Evolutionary conservation across 768 basidiomycete genomes (phyloP), one percentile per base, ranked within the genome.

Genomic region (Chalciporus piperatus): DNA sequence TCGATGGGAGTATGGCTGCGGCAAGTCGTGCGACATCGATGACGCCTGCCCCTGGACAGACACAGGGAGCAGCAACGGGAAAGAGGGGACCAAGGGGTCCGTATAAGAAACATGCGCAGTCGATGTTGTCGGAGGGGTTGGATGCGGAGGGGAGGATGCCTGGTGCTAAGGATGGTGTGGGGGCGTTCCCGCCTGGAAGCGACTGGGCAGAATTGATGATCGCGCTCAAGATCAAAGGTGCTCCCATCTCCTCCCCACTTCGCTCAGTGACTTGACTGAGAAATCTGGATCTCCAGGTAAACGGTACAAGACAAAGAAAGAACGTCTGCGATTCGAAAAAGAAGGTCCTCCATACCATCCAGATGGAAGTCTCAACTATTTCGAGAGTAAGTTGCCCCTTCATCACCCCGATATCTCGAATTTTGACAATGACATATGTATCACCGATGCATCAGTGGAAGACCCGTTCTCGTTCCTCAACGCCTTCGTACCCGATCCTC

Each of bases 341-440:
- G 82, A 84, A 53, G 89, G 89, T 0, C 86, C 85, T 16, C 89
- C 89, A 1, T 75, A 77, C 20, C 73, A 74, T 6, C 63, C 79
- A n/a, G 89, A 92, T 61, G 89, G 89, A n/a, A 90, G 89, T 65
- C 70, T 91, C 28, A 83, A 89, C 67, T 89, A 89, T 58, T 58
- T 76, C 22, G 81, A 88, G 66, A 81, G 87, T 89, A 61, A 38
- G 82, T 71, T 2, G 25, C 14, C 42, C 27, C 22, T 2, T 45
- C 42, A 41, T 40, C n/a, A 30, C 16, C 40, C n/a, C n/a, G 12
- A 35, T 37, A 33, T 33, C n/a, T 20, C 4, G 20, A 28, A 47
- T 41, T 38, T n/a, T 17, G 20, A 48, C 25, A 38, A 32, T 32
- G 7, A 27, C 27, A 1, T 7, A 30, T 37, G 1, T 7, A 35